These are phyloP conservation scores for Symbiodinium pilosum DNA, from an alignment of 73 alveolate species.

Conservation along the genomic window DNA sequence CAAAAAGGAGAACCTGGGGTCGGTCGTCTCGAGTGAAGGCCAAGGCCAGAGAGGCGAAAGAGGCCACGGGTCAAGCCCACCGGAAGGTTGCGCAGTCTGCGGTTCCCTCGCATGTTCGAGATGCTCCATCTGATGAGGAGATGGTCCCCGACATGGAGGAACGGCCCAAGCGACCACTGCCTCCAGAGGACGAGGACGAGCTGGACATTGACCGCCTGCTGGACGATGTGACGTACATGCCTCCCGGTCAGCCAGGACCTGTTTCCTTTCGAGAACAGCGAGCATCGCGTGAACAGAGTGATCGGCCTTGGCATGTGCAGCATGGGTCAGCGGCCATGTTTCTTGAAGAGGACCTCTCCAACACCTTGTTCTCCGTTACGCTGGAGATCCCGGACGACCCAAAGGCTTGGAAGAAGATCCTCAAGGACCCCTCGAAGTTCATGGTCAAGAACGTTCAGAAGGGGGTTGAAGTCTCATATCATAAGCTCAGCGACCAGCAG, in stretches of 20 bases:
- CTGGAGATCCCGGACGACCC: neutral
- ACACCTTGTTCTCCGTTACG: neutral
- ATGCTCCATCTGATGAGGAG: neutral
- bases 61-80: no score
- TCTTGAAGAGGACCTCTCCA: neutral
- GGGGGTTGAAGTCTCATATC: constrained; percentile 11
- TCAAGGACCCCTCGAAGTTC: neutral
- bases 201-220: neutral
- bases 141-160: neutral
- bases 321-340: neutral
- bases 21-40: neutral
- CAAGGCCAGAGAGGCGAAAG: neutral
- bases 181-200: neutral
- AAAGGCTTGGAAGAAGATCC: neutral
- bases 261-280: neutral
- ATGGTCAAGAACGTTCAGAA: neutral
- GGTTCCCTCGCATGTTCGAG: neutral
- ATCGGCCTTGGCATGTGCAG: neutral
- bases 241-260: neutral
- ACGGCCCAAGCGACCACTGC: neutral
- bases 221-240: neutral
- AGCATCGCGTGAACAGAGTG: neutral
- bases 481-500: neutral
- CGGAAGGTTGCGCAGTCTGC: neutral
- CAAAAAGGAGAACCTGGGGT: no score